These are phyloP conservation scores for Trametes versicolor DNA, from an alignment of 1,284 basidiomycete genomes.

Conservation along the genomic window DNA sequence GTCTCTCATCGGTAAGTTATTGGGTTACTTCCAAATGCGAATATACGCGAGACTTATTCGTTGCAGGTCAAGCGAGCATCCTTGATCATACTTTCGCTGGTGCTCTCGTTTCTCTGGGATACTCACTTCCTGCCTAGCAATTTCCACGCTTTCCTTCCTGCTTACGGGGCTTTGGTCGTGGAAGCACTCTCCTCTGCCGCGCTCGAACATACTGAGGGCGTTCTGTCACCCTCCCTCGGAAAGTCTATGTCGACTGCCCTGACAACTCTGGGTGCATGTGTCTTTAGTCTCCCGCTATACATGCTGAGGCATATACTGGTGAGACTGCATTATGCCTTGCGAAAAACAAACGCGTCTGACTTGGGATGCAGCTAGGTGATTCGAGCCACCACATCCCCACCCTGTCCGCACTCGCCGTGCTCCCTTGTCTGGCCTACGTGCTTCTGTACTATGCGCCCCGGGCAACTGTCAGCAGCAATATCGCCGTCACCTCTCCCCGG, in stretches of 20 bases:
- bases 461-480: slow-evolving; percentile 56
- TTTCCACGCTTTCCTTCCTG: slow-evolving; percentile 60
- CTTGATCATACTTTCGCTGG: slow-evolving; percentile 55
- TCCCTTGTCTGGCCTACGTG: slow-evolving; percentile 69
- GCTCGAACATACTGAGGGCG: slow-evolving; percentile 67
- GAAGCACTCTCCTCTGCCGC: slow-evolving; percentile 67
- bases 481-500: slow-evolving; percentile 58
- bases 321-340: slow-evolving; percentile 36
- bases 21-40: not conserved
- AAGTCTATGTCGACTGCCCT: slow-evolving; percentile 60
- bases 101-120: slow-evolving; percentile 63
- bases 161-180: slow-evolving; percentile 69
- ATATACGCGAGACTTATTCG: not conserved
- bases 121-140: slow-evolving; percentile 56
- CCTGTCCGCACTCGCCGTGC: slow-evolving; percentile 59
- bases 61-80: slow-evolving; percentile 46
- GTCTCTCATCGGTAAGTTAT: slow-evolving; percentile 56
- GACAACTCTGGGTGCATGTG: slow-evolving; percentile 67
- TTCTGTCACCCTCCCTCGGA: slow-evolving; percentile 65
- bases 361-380: slow-evolving; percentile 47
- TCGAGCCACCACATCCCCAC: slow-evolving; percentile 54
- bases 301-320: slow-evolving; percentile 66
- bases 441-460: slow-evolving; percentile 67
- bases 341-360: slow-evolving; percentile 15
- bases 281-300: slow-evolving; percentile 72